These are phyloP conservation scores for Rosa hybrid DNA, from an alignment of 331 rosid genomes.

Conservation along the genomic window DNA sequence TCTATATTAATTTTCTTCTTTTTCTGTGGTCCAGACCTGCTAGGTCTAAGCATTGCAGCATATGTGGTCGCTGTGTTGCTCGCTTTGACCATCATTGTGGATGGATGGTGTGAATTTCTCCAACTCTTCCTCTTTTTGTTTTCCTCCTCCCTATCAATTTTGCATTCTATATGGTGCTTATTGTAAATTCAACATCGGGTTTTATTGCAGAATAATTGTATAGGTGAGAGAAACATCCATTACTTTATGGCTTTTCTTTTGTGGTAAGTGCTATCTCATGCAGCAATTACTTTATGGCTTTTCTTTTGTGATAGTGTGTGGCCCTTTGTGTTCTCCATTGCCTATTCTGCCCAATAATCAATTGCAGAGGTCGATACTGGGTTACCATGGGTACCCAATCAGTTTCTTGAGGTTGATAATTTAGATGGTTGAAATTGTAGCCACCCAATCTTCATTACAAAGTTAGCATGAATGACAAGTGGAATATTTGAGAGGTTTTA, in stretches of 20 bases:
- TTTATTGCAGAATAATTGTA: slow-evolving; percentile 84
- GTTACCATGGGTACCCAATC: not conserved
- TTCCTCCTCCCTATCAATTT: not conserved
- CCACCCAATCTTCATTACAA: not conserved
- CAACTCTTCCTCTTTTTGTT: slow-evolving; percentile 10
- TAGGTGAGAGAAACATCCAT: slow-evolving; percentile 85
- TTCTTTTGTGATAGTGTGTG: slow-evolving; percentile 66
- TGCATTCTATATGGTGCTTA: slow-evolving; percentile 17
- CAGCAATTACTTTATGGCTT: slow-evolving; percentile 65
- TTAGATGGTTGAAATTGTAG: not conserved
- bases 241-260: slow-evolving; percentile 89
- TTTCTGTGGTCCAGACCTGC: slow-evolving; percentile 71
- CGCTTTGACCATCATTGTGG: slow-evolving; percentile 98
- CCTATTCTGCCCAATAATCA: not conserved
- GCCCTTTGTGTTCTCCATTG: slow-evolving; percentile 18
- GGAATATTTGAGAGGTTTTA: not conserved
- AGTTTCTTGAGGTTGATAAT: not conserved
- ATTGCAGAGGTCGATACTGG: not conserved
- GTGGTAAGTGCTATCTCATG: slow-evolving; percentile 67
- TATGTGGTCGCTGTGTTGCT: slow-evolving; percentile 88
- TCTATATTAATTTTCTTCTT: not conserved
- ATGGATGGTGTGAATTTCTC: slow-evolving; percentile 73
- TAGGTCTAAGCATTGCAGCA: slow-evolving; percentile 96
- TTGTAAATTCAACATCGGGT: slow-evolving; percentile 12
- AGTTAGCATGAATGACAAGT: not conserved